Evolutionary conservation across 2,329 filamentous ascomycete genomes (phyloP).

Genomic region (Pseudocercospora eumusae): DNA sequence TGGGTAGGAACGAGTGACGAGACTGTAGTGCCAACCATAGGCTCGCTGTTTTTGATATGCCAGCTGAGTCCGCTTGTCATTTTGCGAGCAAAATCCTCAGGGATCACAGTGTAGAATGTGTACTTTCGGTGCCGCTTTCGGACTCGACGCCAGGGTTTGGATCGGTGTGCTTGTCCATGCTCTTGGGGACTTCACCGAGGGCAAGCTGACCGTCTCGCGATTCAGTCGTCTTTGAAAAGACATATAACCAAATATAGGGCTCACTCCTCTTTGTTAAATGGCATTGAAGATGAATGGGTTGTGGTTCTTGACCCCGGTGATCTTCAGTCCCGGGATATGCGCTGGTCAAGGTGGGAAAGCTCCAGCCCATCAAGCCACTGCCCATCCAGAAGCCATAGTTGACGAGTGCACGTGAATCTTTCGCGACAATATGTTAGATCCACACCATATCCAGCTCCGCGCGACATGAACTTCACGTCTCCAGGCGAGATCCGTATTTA

Average conservation of each 20-base stretch:
- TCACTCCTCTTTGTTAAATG: slow-evolving; percentile 45
- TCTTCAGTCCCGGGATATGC: slow-evolving; percentile 35
- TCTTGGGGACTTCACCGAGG: not conserved
- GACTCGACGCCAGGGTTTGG: not conserved
- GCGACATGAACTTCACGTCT: not conserved
- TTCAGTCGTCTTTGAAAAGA: slow-evolving; percentile 33
- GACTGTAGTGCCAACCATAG: not conserved
- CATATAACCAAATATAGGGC: slow-evolving; percentile 46
- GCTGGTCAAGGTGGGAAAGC: slow-evolving; percentile 50
- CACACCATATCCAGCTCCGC: slow-evolving; percentile 10
- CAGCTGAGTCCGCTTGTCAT: too few relatives aligned
- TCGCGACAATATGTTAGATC: slow-evolving; percentile 27
- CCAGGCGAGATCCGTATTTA: not conserved
- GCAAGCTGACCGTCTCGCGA: not conserved
- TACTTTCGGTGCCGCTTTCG: not conserved
- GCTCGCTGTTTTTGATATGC: not conserved
- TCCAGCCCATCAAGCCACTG: slow-evolving; percentile 51
- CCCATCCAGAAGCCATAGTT: slow-evolving; percentile 34
- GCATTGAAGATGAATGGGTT: slow-evolving; percentile 53
- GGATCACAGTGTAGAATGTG: slow-evolving; percentile 2
- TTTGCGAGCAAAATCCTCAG: not conserved
- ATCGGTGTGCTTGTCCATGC: not conserved
- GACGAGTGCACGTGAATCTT: slow-evolving; percentile 41
- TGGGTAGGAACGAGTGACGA: not conserved
- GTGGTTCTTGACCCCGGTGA: slow-evolving; percentile 38